A percentile compares a stretch with the other conserved stretches of the same genome.
Conservation (phyloP, 257 asterid species). For the Mentha longifolia region DNA sequence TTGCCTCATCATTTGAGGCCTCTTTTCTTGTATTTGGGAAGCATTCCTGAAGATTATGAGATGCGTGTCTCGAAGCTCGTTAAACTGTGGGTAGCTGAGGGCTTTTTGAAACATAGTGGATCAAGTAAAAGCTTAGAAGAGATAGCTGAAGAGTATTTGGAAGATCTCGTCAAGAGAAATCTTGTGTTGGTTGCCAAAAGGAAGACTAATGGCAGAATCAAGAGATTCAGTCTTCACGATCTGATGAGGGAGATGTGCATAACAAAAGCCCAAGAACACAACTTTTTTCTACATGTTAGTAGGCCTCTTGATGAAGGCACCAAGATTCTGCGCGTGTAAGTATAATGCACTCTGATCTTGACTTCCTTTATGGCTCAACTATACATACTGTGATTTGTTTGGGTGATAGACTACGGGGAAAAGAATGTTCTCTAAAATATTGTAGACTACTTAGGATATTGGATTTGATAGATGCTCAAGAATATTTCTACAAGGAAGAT, state of each 20-base stretch:
- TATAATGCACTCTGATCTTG: slow-evolving; percentile 1
- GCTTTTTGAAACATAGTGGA: slow-evolving; percentile 1
- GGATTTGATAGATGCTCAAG: background rate
- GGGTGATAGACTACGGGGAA: background rate
- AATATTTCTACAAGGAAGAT: background rate
- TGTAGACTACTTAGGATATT: slow-evolving; percentile 12
- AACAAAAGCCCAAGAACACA: background rate
- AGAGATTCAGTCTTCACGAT: slow-evolving; percentile 14
- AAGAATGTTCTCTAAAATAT: background rate
- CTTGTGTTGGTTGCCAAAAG: slow-evolving; percentile 2
- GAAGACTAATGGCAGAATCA: slow-evolving; percentile 7
- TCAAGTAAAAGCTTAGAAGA: slow-evolving; percentile 9
- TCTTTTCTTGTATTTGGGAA: background rate
- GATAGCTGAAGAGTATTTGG: background rate
- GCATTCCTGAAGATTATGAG: slow-evolving; percentile 2
- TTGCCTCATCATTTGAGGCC: slow-evolving; percentile 21
- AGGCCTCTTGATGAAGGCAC: slow-evolving; percentile 3
- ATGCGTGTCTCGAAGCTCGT: slow-evolving; percentile 22
- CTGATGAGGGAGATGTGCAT: slow-evolving; percentile 23
- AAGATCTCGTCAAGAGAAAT: slow-evolving; percentile 21
- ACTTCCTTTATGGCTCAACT: background rate
- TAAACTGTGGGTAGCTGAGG: slow-evolving; percentile 22
- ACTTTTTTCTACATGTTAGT: slow-evolving; percentile 6
- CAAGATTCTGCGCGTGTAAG: slow-evolving; percentile 17
- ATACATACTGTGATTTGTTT: slow-evolving; percentile 12